Conservation (phyloP, 495 filamentous ascomycete species). For the Filosporella fistucella region DNA sequence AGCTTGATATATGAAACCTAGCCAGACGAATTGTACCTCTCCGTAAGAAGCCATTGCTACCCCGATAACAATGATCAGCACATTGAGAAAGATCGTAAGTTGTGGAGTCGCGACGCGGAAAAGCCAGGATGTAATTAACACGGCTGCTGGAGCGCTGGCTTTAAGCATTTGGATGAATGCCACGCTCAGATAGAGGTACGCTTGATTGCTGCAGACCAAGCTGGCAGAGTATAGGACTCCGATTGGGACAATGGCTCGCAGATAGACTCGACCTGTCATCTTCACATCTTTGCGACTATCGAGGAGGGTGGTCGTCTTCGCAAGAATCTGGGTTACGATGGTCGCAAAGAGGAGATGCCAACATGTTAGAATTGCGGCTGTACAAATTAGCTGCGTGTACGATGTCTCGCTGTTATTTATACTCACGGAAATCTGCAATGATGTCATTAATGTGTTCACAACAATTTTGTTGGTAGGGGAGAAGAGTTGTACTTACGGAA, state of each 20-base stretch:
- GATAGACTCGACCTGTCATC: constrained; percentile 64
- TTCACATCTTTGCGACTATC: constrained; percentile 63
- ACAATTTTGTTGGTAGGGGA: no score
- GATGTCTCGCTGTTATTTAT: background rate
- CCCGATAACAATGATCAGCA: constrained; percentile 69
- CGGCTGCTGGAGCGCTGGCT: constrained; percentile 64
- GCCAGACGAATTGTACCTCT: constrained; percentile 67
- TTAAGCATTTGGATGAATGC: constrained; percentile 85
- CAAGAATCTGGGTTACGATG: constrained; percentile 65
- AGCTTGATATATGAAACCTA: constrained; percentile 66
- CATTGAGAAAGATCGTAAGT: constrained; percentile 56
- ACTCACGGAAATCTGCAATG: constrained; percentile 16
- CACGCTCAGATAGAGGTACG: constrained; percentile 72
- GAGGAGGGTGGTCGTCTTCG: constrained; percentile 61
- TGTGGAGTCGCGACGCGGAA: constrained; percentile 60
- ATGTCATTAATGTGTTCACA: no score
- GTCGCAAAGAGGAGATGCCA: constrained; percentile 77
- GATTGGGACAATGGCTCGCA: constrained; percentile 70
- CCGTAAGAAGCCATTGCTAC: constrained; percentile 70
- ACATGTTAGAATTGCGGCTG: constrained; percentile 57
- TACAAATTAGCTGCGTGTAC: background rate
- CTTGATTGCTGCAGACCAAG: constrained; percentile 68
- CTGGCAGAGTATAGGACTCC: constrained; percentile 67
- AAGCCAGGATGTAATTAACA: constrained; percentile 60
- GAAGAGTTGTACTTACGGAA: constrained; percentile 61